phyloP scores from a whole-genome alignment of 345 rosid species.

The Carallia brachiata region DNA sequence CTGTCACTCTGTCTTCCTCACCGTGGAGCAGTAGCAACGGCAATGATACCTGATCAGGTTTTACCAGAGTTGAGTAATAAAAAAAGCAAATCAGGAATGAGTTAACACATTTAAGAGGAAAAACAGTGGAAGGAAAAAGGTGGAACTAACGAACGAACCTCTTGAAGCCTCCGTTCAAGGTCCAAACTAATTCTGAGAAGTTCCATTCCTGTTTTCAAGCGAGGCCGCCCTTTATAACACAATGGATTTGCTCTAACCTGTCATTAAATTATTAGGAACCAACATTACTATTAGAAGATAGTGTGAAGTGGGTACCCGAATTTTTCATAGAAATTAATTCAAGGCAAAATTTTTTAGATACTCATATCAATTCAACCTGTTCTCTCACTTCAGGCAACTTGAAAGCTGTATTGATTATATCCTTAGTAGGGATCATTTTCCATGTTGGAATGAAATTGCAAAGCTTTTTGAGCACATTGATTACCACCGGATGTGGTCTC shows the following conservation, averaged over 20 bases:
- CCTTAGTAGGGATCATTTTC: slow-evolving; percentile 60
- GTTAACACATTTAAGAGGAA: too few species aligned
- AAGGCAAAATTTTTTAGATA: too few species aligned
- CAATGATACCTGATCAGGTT: slow-evolving; percentile 44
- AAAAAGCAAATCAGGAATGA: neutral
- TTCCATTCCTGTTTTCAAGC: slow-evolving; percentile 68
- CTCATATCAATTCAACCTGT: slow-evolving; percentile 39
- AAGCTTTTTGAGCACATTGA: slow-evolving; percentile 40
- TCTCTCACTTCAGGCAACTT: slow-evolving; percentile 56
- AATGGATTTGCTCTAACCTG: slow-evolving; percentile 62
- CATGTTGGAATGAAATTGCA: slow-evolving; percentile 54
- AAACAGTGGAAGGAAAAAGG: neutral
- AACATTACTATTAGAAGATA: neutral
- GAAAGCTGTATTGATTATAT: slow-evolving; percentile 60
- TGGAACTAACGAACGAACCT: slow-evolving; percentile 45
- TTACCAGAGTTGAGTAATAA: neutral
- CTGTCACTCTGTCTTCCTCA: slow-evolving; percentile 76
- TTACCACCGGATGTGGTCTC: slow-evolving; percentile 48
- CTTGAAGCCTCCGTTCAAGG: slow-evolving; percentile 53
- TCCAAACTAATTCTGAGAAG: slow-evolving; percentile 49
- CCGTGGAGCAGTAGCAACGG: slow-evolving; percentile 84
- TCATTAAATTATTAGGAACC: neutral
- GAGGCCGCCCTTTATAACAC: slow-evolving; percentile 79
- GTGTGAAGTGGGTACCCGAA: too few species aligned
- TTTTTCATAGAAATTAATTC: too few species aligned